phyloP scores from a whole-genome alignment of 140 eudicot species.

The Oenanthe javanica region DNA sequence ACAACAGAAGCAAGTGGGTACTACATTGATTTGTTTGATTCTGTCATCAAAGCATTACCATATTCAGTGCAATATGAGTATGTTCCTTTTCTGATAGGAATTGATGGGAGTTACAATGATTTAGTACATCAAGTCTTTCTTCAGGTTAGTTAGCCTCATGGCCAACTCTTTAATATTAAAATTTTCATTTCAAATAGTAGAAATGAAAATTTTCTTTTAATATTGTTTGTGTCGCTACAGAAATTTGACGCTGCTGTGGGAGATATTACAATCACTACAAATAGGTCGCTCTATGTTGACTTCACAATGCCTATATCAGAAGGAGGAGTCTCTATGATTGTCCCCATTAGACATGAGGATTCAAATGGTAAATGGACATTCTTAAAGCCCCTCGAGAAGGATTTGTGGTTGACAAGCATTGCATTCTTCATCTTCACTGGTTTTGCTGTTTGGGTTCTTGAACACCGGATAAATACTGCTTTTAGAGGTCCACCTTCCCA shows the following conservation, averaged over 20 bases:
- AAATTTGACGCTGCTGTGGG: constrained; percentile 44
- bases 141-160: constrained; percentile 13
- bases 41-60: constrained; percentile 22
- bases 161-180: neutral
- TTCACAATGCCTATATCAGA: constrained; percentile 40
- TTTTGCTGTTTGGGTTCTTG: constrained; percentile 23
- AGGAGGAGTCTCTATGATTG: constrained; percentile 24
- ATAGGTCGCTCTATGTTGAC: constrained; percentile 39
- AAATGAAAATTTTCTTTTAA: neutral
- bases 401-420: constrained; percentile 29
- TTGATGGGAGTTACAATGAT: constrained; percentile 18
- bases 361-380: constrained; percentile 27
- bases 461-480: constrained; percentile 27
- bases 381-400: constrained; percentile 33
- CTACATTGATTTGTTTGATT: constrained; percentile 28
- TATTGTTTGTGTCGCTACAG: constrained; percentile 13
- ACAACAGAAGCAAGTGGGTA: constrained; percentile 21
- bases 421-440: constrained; percentile 29
- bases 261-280: constrained; percentile 36
- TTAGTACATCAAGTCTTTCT: constrained; percentile 19
- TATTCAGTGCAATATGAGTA: constrained; percentile 23
- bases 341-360: constrained; percentile 6
- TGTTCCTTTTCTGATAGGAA: constrained; percentile 13
- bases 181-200: neutral
- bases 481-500: constrained; percentile 23